These are phyloP conservation scores for Tricholoma sp. DNA, from an alignment of 768 basidiomycete genomes.

Conservation along the genomic window DNA sequence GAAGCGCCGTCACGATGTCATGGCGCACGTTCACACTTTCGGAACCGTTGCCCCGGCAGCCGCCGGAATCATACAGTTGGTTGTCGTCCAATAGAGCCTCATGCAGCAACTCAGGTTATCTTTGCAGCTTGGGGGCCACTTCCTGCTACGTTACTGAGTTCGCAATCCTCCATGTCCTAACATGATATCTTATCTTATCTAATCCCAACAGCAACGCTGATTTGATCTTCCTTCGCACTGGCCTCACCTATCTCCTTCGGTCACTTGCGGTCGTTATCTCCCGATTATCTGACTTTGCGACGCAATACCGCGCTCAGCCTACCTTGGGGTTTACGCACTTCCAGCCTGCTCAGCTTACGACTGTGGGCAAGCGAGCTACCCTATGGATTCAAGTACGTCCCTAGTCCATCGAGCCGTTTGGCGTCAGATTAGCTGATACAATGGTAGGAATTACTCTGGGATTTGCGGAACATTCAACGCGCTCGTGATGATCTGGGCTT, in stretches of 20 bases:
- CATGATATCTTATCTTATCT: not conserved
- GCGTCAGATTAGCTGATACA: not conserved
- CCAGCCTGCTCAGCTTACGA: constrained; percentile 97
- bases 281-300: constrained; percentile 80
- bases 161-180: not conserved
- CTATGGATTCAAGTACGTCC: constrained; percentile 84
- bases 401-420: not conserved
- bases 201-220: constrained; percentile 79
- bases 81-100: constrained; percentile 3
- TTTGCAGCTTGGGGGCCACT: constrained; percentile 80
- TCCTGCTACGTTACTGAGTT: constrained; percentile 99
- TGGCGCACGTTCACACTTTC: constrained; percentile 99
- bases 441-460: constrained; percentile 91
- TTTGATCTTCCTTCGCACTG: constrained; percentile 91
- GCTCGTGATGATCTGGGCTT: constrained; percentile 92
- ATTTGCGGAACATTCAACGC: constrained; percentile 87
- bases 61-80: constrained; percentile 92
- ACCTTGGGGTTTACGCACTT: constrained; percentile 98
- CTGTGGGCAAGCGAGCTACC: constrained; percentile 94
- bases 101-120: not conserved
- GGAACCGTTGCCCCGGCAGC: constrained; percentile 90
- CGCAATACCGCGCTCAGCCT: constrained; percentile 81
- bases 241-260: constrained; percentile 74
- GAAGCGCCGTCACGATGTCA: constrained; percentile 96
- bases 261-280: constrained; percentile 91